A percentile compares a stretch with the other conserved stretches of the same genome.
Conservation (phyloP, 257 asterid species). For the Haberlea rhodopensis region DNA sequence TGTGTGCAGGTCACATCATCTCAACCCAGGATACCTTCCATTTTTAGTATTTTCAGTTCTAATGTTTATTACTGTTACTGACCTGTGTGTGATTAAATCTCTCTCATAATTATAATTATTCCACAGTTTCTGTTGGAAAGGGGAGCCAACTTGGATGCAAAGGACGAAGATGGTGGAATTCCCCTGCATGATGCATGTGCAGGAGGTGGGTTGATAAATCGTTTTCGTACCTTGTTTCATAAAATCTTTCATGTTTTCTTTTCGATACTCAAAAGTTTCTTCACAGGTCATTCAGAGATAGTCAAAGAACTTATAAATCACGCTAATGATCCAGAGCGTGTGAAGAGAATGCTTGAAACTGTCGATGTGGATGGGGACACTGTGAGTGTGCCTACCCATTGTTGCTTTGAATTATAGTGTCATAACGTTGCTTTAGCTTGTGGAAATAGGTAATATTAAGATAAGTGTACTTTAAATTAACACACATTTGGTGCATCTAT, state of each 20-base stretch:
- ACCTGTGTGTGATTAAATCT: not conserved
- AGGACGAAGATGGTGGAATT: conserved; percentile 77
- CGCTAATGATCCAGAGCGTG: conserved; percentile 46
- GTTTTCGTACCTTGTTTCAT: conserved; percentile 5
- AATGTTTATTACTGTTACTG: not conserved
- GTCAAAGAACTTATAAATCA: conserved; percentile 49
- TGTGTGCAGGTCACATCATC: conserved; percentile 69
- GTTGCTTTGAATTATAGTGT: conserved; percentile 1
- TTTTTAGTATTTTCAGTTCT: not conserved
- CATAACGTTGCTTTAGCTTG: conserved; percentile 1
- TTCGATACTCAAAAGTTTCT: conserved; percentile 14
- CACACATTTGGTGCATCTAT: conserved; percentile 15
- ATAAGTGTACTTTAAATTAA: conserved; percentile 12
- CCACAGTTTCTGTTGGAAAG: conserved; percentile 68
- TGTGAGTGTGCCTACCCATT: conserved; percentile 42
- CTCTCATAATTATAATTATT: not conserved
- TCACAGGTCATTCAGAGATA: conserved; percentile 61
- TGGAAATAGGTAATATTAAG: not conserved
- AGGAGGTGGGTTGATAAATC: conserved; percentile 48
- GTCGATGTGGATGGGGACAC: conserved; percentile 82
- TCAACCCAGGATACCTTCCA: conserved; percentile 5
- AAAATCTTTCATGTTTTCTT: not conserved
- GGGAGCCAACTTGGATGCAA: conserved; percentile 66
- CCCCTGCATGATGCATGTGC: conserved; percentile 95
- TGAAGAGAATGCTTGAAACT: conserved; percentile 65